A percentile compares a stretch with the other conserved stretches of the same genome.
phyloP scores from a whole-genome alignment of 1,139 yeast species.

The Candida sanyaensis region DNA sequence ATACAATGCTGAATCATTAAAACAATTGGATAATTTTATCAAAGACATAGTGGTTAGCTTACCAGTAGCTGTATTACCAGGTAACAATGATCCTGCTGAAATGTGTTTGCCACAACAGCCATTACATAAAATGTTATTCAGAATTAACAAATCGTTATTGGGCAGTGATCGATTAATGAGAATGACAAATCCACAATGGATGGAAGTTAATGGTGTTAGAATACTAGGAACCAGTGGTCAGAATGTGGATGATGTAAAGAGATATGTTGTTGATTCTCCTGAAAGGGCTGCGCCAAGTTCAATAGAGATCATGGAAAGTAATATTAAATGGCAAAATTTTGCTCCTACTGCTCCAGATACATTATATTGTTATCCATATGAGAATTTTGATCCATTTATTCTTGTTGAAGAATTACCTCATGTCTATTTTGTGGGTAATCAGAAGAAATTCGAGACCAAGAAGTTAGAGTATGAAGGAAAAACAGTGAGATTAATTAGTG shows the following conservation, averaged over 20 bases:
- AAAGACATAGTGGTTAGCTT: slow-evolving; percentile 58
- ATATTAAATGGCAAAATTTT: slow-evolving; percentile 80
- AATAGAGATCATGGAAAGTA: slow-evolving; percentile 62
- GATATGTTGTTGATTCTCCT: slow-evolving; percentile 41
- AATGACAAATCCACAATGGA: slow-evolving; percentile 79
- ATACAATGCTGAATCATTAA: slow-evolving; percentile 44
- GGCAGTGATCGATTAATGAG: slow-evolving; percentile 42
- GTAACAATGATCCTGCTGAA: slow-evolving; percentile 81
- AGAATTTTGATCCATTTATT: slow-evolving; percentile 80
- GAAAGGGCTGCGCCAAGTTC: slow-evolving; percentile 3
- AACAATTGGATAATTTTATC: slow-evolving; percentile 56
- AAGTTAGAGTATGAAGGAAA: slow-evolving; percentile 23
- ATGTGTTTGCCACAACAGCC: slow-evolving; percentile 88
- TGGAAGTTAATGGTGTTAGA: slow-evolving; percentile 53
- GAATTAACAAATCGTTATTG: slow-evolving; percentile 43
- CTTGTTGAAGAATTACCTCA: slow-evolving; percentile 72
- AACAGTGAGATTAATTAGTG: slow-evolving; percentile 54
- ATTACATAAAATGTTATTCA: slow-evolving; percentile 72
- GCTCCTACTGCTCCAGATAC: slow-evolving; percentile 98
- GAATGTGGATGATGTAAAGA: slow-evolving; percentile 73
- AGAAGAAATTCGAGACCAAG: slow-evolving; percentile 54
- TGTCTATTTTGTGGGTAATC: slow-evolving; percentile 86
- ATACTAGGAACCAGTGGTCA: slow-evolving; percentile 83
- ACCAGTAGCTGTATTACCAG: slow-evolving; percentile 83
- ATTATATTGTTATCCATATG: slow-evolving; percentile 82